phyloP scores from a whole-genome alignment of 1,284 basidiomycete genomes.

The Wallemia hederae region DNA sequence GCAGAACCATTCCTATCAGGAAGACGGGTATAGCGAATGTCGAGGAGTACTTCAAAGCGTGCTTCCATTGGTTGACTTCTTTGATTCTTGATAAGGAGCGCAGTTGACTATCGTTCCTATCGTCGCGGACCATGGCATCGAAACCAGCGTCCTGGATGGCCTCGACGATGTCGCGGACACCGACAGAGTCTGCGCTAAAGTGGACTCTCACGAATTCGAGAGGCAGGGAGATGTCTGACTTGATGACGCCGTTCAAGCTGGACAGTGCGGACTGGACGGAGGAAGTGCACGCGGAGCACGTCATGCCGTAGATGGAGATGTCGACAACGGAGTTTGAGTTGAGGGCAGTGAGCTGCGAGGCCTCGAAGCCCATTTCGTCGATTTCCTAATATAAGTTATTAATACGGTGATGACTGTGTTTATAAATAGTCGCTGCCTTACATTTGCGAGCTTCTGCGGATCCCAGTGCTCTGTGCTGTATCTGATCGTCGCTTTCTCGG shows the following conservation, averaged over 20 bases:
- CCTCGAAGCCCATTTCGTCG: slow-evolving; percentile 73
- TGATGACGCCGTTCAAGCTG: slow-evolving; percentile 40
- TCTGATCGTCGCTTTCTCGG: slow-evolving; percentile 70
- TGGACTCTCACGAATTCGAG: slow-evolving; percentile 42
- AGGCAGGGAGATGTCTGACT: slow-evolving; percentile 37
- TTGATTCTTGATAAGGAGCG: slow-evolving; percentile 68
- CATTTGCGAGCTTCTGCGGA: slow-evolving; percentile 42
- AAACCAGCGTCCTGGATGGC: slow-evolving; percentile 66
- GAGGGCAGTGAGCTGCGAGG: slow-evolving; percentile 33
- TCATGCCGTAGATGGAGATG: slow-evolving; percentile 69
- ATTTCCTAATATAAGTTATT: slow-evolving; percentile 31
- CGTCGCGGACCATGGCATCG: slow-evolving; percentile 54
- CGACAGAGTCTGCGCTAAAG: slow-evolving; percentile 43
- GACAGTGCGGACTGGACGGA: slow-evolving; percentile 43
- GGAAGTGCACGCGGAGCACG: slow-evolving; percentile 49
- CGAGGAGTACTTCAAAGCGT: slow-evolving; percentile 44
- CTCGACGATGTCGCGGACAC: slow-evolving; percentile 58
- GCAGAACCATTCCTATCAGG: slow-evolving; percentile 60
- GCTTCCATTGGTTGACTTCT: slow-evolving; percentile 68
- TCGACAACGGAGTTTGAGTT: slow-evolving; percentile 20
- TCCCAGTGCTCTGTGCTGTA: slow-evolving; percentile 62
- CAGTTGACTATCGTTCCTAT: slow-evolving; percentile 58
- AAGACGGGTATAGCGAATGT: slow-evolving; percentile 76
- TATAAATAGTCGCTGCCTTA: slow-evolving; percentile 16
- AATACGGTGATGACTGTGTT: background rate